Base-by-base conservation (phyloP, 495 filamentous ascomycete genomes). In the Talaromyces wortmannii region DNA sequence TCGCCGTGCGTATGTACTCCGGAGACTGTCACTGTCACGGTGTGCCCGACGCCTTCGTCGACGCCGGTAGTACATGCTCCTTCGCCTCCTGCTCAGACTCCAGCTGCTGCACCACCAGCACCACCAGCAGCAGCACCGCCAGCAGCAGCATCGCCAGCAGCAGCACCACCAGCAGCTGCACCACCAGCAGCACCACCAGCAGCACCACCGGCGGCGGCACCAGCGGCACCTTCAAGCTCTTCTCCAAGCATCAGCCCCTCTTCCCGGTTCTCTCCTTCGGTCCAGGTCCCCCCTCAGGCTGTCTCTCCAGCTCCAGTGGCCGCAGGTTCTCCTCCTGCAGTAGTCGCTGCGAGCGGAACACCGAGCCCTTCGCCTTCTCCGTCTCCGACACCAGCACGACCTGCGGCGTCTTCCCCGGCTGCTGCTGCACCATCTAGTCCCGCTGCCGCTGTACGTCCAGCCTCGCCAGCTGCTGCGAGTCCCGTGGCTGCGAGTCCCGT, bases 131-230 rank as follows among this genome's bases (percentile, higher is more conserved):
- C 51, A 78, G 2, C n/a, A 43, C 40, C 40, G 74, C 23, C 23
- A 23, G 23, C 23, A 2, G 23, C 23, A 2, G 23, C 50, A 74
- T 75, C 53, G 79, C 83, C 33, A 83, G 78, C 23, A 87, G 66
- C 56, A 86, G 76, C 65, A 79, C 76, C 51, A 78, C 23, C 23
- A 23, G 23, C 23, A 2, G 23, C 23, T 23, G 23, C 50, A 74
- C 74, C 53, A 80, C 83, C 33, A 83, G 78, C 23, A 87, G 36
- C 36, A 13, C 67, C 56, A 86, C 72, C 29, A 82, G 76, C 65
- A 79, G 76, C 51, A 78, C 13, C 36, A 42, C 36, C 36, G 36
- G 36, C 36, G 7, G 36, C 7, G 7, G 2, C n/a, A 43, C 40
- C 40, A 43, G 11, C 40, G 40, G 40, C 23, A 23, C 23, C 23